Base-by-base conservation (phyloP, 805 yeast genomes). In the Cyberlindnera xylosilytica region DNA sequence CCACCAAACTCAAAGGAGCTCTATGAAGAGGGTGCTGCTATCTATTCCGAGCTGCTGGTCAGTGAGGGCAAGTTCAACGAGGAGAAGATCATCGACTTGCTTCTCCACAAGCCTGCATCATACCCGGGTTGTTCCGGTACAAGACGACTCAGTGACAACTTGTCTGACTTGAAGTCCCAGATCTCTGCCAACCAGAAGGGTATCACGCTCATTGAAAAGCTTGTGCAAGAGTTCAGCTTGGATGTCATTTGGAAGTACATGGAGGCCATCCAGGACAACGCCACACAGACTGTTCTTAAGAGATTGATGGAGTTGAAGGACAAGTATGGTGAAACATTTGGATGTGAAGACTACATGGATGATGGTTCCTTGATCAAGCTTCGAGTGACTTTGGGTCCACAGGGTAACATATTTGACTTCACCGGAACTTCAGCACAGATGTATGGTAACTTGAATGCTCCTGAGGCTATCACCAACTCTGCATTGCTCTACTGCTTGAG, bases 401-500 rank as follows among this genome's bases (percentile, higher is more conserved):
- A 69, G 3, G 69, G 73, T 22, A 88, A 91, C 16, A 66, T 72
- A 13, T 87, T 90, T 63, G 97, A 91, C 62, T 91, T 91, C 57
- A 69, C 76, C 1, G 96, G 93, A 13, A 84, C 96, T 0, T 85
- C 95, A 4, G 79, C 81, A n/a, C 95, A 91, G 60, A 76, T 86
- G 37, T 84, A 86, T 60, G 95, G 95, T 20, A 91, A 91, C 61
- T 72, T 87, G 63, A 91, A 93, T 62, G 97, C 97, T 0, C 98
- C 99, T 1, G 78, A 73, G 50, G 95, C 97, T 0, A 87, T 93
- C 49, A 83, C 96, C 2, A 79, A 79, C 57, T 85, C 96, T 20
- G 97, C 97, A 1, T 81, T 91, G 43, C 73, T 91, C 33, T 91
- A 91, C 63, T 89, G 91, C 46, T 65, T 91, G 55, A 69, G 99